These are phyloP conservation scores for Pseudogymnoascus sp. DNA, from an alignment of 2,329 filamentous ascomycete species.

Conservation along the genomic window DNA sequence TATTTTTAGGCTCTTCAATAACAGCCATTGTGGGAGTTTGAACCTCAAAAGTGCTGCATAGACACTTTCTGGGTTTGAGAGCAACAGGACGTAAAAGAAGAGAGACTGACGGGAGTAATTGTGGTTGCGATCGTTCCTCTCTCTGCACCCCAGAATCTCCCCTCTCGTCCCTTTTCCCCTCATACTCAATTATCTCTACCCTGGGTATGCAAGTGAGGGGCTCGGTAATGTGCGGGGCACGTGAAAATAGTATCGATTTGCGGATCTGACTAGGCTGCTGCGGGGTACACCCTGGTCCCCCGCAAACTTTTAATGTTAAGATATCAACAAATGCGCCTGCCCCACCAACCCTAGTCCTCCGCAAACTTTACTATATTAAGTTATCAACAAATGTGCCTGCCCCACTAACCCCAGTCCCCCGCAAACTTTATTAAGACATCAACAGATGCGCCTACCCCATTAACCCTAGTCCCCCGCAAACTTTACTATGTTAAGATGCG, in stretches of 20 bases:
- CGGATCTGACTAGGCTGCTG: neutral
- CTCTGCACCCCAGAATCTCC: neutral
- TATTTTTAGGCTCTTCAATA: neutral
- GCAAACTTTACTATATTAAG: no score
- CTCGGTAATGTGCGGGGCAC: neutral
- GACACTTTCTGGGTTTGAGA: neutral
- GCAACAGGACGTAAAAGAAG: neutral
- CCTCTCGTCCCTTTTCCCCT: neutral
- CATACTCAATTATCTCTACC: neutral
- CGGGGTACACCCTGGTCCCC: no score
- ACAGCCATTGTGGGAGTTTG: neutral
- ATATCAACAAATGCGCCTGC: no score
- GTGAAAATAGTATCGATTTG: neutral
- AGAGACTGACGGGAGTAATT: neutral
- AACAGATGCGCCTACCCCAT: no score
- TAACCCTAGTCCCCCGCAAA: no score
- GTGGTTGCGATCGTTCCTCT: neutral
- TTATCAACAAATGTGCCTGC: no score
- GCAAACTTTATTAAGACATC: no score
- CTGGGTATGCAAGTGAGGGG: neutral
- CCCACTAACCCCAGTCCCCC: no score
- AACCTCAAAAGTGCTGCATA: neutral
- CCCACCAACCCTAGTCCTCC: no score
- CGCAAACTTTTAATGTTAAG: no score
- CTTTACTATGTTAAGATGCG: no score